These are phyloP conservation scores for Thielaviopsis ethacetica DNA, from an alignment of 2,329 filamentous ascomycete genomes.

Conservation along the genomic window DNA sequence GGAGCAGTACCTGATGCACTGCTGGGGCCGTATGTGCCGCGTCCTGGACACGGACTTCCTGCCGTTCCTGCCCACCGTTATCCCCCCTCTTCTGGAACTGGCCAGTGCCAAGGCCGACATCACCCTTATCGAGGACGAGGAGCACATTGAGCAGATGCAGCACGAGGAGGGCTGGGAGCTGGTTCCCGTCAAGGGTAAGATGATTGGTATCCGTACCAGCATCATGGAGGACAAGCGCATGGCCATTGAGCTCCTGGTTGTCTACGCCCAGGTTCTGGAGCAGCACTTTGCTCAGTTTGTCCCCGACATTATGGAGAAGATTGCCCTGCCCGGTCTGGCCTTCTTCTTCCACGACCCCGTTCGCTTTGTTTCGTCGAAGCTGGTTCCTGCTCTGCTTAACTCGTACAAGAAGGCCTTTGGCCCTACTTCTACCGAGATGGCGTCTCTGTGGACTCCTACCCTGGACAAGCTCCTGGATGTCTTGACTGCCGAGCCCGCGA, in stretches of 20 bases:
- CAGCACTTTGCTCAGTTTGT: conserved; percentile 85
- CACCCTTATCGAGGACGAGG: conserved; percentile 86
- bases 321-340: conserved; percentile 78
- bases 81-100: conserved; percentile 81
- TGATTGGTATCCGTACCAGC: conserved; percentile 95
- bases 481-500: conserved; percentile 79
- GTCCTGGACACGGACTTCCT: conserved; percentile 83
- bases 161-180: conserved; percentile 96
- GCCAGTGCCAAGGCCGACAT: conserved; percentile 95
- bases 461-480: conserved; percentile 88
- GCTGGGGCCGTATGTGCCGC: conserved; percentile 97
- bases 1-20: conserved; percentile 92
- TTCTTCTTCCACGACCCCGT: conserved; percentile 99
- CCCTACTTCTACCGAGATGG: conserved; percentile 59
- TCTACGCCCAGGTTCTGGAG: conserved; percentile 94
- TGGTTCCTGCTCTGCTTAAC: conserved; percentile 82
- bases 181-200: conserved; percentile 90
- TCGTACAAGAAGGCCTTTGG: conserved; percentile 90
- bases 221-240: conserved; percentile 97
- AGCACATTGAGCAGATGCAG: conserved; percentile 81
- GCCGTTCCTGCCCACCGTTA: conserved; percentile 80
- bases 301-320: conserved; percentile 86
- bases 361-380: conserved; percentile 82
- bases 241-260: conserved; percentile 95
- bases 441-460: conserved; percentile 68